A percentile compares a stretch with the other conserved stretches of the same genome.
Evolutionary conservation across 352 stramenopile genomes (phyloP).

Genomic region (Phytopythium ostracodes): DNA sequence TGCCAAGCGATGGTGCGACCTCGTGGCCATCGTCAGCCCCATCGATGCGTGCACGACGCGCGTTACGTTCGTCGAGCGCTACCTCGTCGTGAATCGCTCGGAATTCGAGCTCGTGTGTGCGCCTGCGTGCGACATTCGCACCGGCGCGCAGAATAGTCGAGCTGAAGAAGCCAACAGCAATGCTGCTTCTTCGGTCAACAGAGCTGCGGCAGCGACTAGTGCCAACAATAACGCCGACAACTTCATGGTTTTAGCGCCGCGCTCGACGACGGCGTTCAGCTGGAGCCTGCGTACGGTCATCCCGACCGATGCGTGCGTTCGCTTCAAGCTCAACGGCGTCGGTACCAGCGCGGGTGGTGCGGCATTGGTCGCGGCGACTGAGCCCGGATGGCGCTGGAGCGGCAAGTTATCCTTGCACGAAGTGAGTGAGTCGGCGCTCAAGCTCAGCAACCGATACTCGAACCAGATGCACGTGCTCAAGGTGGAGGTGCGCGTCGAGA

Average conservation of each 20-base stretch:
- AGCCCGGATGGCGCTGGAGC: slow-evolving; percentile 67
- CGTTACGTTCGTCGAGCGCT: slow-evolving; percentile 78
- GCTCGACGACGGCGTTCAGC: slow-evolving; percentile 57
- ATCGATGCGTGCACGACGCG: slow-evolving; percentile 62
- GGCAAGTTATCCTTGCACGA: slow-evolving; percentile 81
- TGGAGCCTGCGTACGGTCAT: slow-evolving; percentile 48
- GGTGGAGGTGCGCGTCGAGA: slow-evolving; percentile 75
- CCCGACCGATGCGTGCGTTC: slow-evolving; percentile 60
- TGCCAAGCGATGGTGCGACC: slow-evolving; percentile 68
- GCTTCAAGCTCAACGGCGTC: slow-evolving; percentile 42
- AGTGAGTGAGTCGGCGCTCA: slow-evolving; percentile 80
- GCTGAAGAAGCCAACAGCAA: slow-evolving; percentile 6
- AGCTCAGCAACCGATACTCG: slow-evolving; percentile 81
- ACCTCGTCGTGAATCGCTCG: slow-evolving; percentile 74
- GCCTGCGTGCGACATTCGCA: slow-evolving; percentile 40
- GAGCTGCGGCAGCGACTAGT: not conserved
- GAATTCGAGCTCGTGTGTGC: slow-evolving; percentile 50
- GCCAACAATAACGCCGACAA: slow-evolving; percentile 13
- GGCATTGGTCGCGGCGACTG: slow-evolving; percentile 7
- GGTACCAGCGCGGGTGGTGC: slow-evolving; percentile 13
- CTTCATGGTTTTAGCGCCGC: slow-evolving; percentile 23
- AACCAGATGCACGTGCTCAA: slow-evolving; percentile 75
- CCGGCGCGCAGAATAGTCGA: not conserved
- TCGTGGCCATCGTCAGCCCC: slow-evolving; percentile 70
- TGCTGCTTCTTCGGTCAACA: not conserved